Evolutionary conservation across 2,329 filamentous ascomycete species (phyloP).

Genomic region (Massarina eburnea): DNA sequence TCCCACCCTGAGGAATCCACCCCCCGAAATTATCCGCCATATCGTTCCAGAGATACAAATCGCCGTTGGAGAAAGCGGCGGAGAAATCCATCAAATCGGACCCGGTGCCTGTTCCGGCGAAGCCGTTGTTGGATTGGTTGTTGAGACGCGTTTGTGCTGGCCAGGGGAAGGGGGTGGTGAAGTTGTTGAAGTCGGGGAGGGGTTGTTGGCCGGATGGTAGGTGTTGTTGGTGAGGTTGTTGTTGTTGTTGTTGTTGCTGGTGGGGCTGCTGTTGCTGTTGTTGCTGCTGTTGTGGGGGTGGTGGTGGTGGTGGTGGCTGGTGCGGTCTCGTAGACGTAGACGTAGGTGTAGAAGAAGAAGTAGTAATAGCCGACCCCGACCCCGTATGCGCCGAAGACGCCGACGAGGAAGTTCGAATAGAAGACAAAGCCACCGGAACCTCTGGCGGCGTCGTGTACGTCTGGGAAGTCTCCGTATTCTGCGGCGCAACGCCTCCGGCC

Average conservation of each 20-base stretch:
- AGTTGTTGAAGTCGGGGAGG: slow-evolving; percentile 3
- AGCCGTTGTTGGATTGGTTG: neutral
- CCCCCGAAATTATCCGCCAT: slow-evolving; percentile 36
- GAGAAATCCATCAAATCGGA: slow-evolving; percentile 37
- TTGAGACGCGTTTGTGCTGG: neutral
- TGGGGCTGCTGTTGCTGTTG: neutral
- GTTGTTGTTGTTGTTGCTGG: neutral
- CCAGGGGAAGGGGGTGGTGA: slow-evolving; percentile 1
- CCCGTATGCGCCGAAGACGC: too few relatives aligned
- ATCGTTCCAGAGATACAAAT: slow-evolving; percentile 42
- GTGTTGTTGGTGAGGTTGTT: neutral
- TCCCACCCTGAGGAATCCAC: slow-evolving; percentile 30
- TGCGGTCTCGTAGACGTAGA: neutral
- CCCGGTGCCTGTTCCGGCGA: slow-evolving; percentile 7
- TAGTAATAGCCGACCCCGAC: too few relatives aligned
- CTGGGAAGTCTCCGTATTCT: slow-evolving; percentile 11
- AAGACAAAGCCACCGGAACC: too few relatives aligned
- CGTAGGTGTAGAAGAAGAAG: neutral
- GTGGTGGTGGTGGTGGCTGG: neutral
- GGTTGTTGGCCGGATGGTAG: neutral
- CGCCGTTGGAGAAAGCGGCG: slow-evolving; percentile 37
- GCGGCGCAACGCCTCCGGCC: neutral
- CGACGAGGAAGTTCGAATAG: too few relatives aligned
- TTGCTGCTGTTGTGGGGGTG: neutral
- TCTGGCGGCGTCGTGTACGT: too few relatives aligned